Conservation (phyloP, 306 rosid species). For the Fragaria nilgerrensis region DNA sequence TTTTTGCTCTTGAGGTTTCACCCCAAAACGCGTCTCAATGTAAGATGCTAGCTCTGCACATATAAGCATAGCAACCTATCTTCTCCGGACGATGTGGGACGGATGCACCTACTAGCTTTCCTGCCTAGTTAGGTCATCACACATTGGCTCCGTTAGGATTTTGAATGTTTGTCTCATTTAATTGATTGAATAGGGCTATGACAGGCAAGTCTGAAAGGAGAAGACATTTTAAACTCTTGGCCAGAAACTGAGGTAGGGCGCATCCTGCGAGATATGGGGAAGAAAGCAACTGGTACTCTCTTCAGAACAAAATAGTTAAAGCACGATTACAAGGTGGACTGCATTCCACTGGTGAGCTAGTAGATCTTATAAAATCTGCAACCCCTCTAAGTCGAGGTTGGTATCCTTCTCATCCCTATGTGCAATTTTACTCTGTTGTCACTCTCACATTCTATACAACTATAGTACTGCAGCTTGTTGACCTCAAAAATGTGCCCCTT, state of each 20-base stretch:
- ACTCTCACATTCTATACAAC: constrained; percentile 4
- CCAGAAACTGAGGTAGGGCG: constrained; percentile 84
- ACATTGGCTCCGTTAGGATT: constrained; percentile 33
- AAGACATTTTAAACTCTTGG: constrained; percentile 92
- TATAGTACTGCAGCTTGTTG: constrained; percentile 8
- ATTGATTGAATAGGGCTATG: constrained; percentile 91
- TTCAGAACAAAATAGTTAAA: constrained; percentile 73
- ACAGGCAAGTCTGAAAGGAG: constrained; percentile 97
- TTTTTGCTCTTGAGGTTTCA: too few species aligned
- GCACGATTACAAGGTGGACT: constrained; percentile 74
- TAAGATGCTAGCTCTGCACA: too few species aligned
- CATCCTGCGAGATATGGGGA: constrained; percentile 83
- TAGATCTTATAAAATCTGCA: constrained; percentile 55
- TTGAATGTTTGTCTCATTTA: constrained; percentile 47
- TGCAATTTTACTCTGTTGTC: constrained; percentile 3
- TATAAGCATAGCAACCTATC: too few species aligned
- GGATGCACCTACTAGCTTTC: too few species aligned
- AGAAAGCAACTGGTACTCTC: constrained; percentile 81
- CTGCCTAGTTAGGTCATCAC: too few species aligned
- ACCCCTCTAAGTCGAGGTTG: constrained; percentile 63
- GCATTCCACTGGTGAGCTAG: constrained; percentile 69
- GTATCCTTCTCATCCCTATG: constrained; percentile 9
- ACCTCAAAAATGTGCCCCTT: constrained; percentile 4
- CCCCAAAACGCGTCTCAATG: too few species aligned
- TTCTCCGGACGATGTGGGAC: too few species aligned